Base-by-base conservation (phyloP, 257 asterid species). In the Solanum chiquidenum region DNA sequence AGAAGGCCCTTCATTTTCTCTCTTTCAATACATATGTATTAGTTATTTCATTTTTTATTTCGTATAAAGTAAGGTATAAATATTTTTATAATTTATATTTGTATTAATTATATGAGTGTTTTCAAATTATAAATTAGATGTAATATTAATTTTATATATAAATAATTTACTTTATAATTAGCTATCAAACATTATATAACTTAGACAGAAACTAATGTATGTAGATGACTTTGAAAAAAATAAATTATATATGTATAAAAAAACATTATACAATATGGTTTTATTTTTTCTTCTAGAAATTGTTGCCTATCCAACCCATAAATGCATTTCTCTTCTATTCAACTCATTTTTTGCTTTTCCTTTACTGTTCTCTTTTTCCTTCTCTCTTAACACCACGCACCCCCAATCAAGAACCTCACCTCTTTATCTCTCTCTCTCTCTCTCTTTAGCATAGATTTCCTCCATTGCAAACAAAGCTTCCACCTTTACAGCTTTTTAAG, bases 381-480 rank as follows among this genome's bases (percentile, higher is more conserved):
- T 49, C 85, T 49, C 69, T 49, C 69, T 49, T 25, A 46, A 18
- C 85, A 82, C 85, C 85, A 16, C 31, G 1, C 85, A 49, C 85
- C 68, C 85, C 85, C 7, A 44, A 82, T 82, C 85, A 82, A 82
- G 42, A 82, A 82, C 85, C 85, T 82, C 44, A 46, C 68, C 68
- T 49, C 85, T 14, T 44, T 25, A 88, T 88, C 79, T 85, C 90
- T 85, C 86, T 14, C 38, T 27, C 37, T n/a, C 90, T 88, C 71
- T 83, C 88, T 86, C 86, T 82, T 86, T 89, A 89, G 76, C 68
- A 82, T 79, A 87, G 86, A 88, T 93, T 90, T 92, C 94, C 96
- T 94, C 95, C 99, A 95, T 94, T 94, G 94, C 94, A 92, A 92
- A 92, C 91, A 92, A 93, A 94, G 95, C 91, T 89, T 89, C 89